Evolutionary conservation across 1,284 basidiomycete species (phyloP), one percentile per base, ranked within the genome.

Genomic region (Cystobasidium sp.): DNA sequence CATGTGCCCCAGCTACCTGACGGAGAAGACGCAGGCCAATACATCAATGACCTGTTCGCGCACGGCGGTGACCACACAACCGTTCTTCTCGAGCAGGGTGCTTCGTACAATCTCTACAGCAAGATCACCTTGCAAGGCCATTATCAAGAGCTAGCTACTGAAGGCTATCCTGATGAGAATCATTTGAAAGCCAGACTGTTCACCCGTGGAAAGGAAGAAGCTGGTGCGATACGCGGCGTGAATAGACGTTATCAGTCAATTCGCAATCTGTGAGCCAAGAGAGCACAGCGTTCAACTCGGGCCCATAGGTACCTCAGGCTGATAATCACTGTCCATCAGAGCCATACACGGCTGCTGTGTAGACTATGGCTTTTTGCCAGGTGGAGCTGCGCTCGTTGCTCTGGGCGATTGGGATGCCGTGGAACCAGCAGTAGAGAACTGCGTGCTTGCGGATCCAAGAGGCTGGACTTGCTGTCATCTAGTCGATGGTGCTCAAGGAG

Each of bases 381-480:
- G 78, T 4, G 75, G 78, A 5, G 77, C 74, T 1, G 77, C 77
- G 2, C 52, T 80, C 9, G 64, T 80, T 6, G 68, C 73, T 68
- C 75, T 78, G 59, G 79, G 79, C 7, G 79, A 78, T 1, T 77
- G 75, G 51, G 65, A 77, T 51, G 76, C 72, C 5, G 41, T 70
- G 18, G 75, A 77, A n/a, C 66, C 72, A 22, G 51, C 75, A 7
- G 65, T 80, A 52, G 77, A 80, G 46, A 75, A 78, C 3, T 80
- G 79, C 68, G 55, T 79, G 41, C 55, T 80, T 3, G 76, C 77
- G 18, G 78, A 80, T 68, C 78, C 79, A 8, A 46, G 79, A 12
- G 79, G 79, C 1, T 80, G 79, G 79, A 78, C 76, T 0, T 76
- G 75, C 20, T 76, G 77, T 22, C 74, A 73, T 46, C 56, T 55